Evolutionary conservation across 75 land plant genomes (phyloP), one percentile per base, ranked within the genome.

Genomic region (Picea glauca): DNA sequence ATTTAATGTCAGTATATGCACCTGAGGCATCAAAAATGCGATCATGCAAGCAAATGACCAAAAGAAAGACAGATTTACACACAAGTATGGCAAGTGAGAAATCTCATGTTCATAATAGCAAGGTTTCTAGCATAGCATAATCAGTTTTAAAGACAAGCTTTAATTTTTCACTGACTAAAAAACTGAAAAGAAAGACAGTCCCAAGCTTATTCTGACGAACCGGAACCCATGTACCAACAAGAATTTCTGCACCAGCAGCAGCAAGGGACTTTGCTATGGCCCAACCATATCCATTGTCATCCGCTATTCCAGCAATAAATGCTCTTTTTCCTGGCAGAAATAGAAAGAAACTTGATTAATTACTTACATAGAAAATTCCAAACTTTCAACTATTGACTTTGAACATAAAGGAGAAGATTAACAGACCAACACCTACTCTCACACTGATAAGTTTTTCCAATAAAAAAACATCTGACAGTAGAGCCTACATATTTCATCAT

Each of bases 231-330:
- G 99, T 97, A 1, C 99, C 99, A 54, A 97, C 92, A 78, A 97
- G 95, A 82, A 97, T 97, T 79, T 97, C 99, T 78, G 98, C 98
- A 50, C 98, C 99, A 40, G 99, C 99, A 73, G 98, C 89, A 73
- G 98, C 91, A 66, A 97, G 98, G 72, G 95, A 81, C 78, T 97
- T 97, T 40, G 99, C 98, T 78, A 97, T 97, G 74, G 98, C 99
- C 99, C 99, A 97, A 15, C 99, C 99, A 85, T 92, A 97, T 2
- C 99, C 99, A 86, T 97, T 96, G 68, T 97, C 99, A 88, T 97
- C 99, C 64, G 99, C 99, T 72, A 97, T 83, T 77, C 99, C 98
- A 86, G 99, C 99, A 84, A 97, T 94, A 82, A 97, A 97, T 20
- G 99, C 99, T 83, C 93, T 91, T 84, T 97, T 97, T 46, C 99